These are phyloP conservation scores for Coemansia sp. DNA, from an alignment of 192 early-diverging fungal genomes.

Conservation along the genomic window DNA sequence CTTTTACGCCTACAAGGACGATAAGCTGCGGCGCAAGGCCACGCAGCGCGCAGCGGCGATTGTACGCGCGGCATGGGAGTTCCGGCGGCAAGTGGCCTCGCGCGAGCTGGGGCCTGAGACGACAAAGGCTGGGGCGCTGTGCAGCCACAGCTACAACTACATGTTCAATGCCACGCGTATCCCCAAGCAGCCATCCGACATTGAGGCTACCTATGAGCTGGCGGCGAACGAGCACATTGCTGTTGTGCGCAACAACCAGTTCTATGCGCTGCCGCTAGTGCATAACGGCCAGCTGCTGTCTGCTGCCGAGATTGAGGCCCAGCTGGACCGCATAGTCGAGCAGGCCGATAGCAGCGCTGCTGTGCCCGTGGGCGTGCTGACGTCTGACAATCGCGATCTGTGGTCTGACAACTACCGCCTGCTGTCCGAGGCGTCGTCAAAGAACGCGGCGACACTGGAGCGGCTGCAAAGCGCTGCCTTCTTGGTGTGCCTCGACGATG, in stretches of 20 bases:
- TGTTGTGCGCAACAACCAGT: slow-evolving; percentile 90
- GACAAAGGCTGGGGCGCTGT: slow-evolving; percentile 75
- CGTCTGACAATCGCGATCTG: slow-evolving; percentile 90
- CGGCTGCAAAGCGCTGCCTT: slow-evolving; percentile 87
- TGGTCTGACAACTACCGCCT: slow-evolving; percentile 85
- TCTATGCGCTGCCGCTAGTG: slow-evolving; percentile 75
- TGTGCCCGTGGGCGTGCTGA: slow-evolving; percentile 82
- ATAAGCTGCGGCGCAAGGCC: slow-evolving; percentile 73
- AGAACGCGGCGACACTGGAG: slow-evolving; percentile 73
- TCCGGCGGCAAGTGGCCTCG: slow-evolving; percentile 78
- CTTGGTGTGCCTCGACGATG: slow-evolving; percentile 89
- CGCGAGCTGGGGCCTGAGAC: slow-evolving; percentile 82
- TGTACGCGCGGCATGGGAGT: slow-evolving; percentile 85
- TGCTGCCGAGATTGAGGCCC: slow-evolving; percentile 80
- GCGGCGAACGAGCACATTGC: slow-evolving; percentile 77
- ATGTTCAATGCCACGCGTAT: slow-evolving; percentile 97
- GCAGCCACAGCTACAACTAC: slow-evolving; percentile 90
- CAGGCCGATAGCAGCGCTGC: slow-evolving; percentile 68
- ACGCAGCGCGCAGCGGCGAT: slow-evolving; percentile 88
- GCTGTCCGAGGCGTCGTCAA: slow-evolving; percentile 64
- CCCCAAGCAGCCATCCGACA: slow-evolving; percentile 83
- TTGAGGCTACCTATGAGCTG: slow-evolving; percentile 73
- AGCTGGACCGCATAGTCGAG: slow-evolving; percentile 69
- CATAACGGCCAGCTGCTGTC: slow-evolving; percentile 79
- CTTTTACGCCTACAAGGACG: slow-evolving; percentile 94